Evolutionary conservation across 257 asterid species (phyloP).

Genomic region (Solanum ossicruentum): DNA sequence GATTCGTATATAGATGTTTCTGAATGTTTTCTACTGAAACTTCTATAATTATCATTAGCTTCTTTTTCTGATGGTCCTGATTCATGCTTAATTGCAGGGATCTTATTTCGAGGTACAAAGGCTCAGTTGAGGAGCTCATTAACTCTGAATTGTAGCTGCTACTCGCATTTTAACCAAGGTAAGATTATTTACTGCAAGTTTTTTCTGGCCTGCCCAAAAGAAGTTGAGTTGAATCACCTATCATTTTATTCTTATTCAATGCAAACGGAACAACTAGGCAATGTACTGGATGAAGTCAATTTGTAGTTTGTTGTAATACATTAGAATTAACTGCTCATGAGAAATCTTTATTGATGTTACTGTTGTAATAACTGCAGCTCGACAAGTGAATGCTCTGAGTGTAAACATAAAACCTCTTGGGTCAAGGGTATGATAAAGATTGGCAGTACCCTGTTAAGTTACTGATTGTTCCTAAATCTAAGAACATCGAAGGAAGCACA

Average conservation of each 20-base stretch:
- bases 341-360: not conserved
- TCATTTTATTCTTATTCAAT: not conserved
- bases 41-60: not conserved
- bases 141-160: conserved; percentile 36
- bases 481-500: not conserved
- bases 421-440: not conserved
- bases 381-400: not conserved
- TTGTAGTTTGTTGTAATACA: not conserved
- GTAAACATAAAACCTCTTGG: not conserved
- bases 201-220: not conserved
- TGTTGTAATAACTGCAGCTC: not conserved
- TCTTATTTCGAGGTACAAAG: conserved; percentile 48
- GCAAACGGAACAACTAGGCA: not conserved
- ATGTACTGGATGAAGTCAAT: not conserved
- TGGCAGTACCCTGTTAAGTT: not conserved
- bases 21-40: not conserved
- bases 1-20: not conserved
- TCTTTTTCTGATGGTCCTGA: not conserved
- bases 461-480: not conserved
- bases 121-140: conserved; percentile 57
- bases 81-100: conserved; percentile 41
- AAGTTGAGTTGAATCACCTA: not conserved
- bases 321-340: not conserved
- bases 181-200: not conserved
- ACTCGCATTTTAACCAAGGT: not conserved